phyloP scores from a whole-genome alignment of 805 yeast genomes.

The Myxozyma sirexii region DNA sequence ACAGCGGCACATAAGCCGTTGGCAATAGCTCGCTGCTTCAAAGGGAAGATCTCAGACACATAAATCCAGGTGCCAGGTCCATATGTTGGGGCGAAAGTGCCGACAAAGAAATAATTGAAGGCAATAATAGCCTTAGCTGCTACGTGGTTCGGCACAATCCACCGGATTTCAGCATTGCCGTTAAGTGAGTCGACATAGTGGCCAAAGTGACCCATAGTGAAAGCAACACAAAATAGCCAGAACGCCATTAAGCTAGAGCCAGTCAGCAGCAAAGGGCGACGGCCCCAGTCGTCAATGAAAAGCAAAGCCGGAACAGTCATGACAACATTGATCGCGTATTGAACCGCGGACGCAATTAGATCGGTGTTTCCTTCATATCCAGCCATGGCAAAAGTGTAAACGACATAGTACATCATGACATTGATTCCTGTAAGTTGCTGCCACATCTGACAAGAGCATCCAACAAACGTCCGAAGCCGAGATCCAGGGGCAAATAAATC shows the following conservation, averaged over 20 bases:
- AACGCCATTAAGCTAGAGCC: constrained; percentile 35
- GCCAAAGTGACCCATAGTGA: constrained; percentile 34
- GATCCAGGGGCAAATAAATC: constrained; percentile 58
- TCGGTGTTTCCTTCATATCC: constrained; percentile 45
- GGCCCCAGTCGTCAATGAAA: constrained; percentile 63
- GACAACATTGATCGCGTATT: constrained; percentile 57
- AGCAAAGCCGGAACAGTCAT: constrained; percentile 66
- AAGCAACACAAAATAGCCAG: constrained; percentile 34
- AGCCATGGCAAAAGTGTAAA: constrained; percentile 55
- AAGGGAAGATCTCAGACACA: constrained; percentile 65
- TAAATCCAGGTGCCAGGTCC: constrained; percentile 61
- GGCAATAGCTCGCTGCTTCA: constrained; percentile 68
- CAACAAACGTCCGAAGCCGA: constrained; percentile 54
- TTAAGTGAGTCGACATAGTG: constrained; percentile 34
- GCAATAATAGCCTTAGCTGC: constrained; percentile 53
- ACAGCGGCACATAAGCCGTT: constrained; percentile 60
- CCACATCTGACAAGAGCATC: constrained; percentile 58
- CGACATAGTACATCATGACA: constrained; percentile 70
- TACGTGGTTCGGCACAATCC: constrained; percentile 29
- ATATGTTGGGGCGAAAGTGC: constrained; percentile 57
- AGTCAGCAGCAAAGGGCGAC: constrained; percentile 53
- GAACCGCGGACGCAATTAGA: constrained; percentile 61
- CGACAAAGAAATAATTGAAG: constrained; percentile 57
- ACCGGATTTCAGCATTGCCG: constrained; percentile 34
- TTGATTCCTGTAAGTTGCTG: constrained; percentile 66